Evolutionary conservation across 371 early-diverging fungal species (phyloP).

Genomic region (Mucor piriformis): DNA sequence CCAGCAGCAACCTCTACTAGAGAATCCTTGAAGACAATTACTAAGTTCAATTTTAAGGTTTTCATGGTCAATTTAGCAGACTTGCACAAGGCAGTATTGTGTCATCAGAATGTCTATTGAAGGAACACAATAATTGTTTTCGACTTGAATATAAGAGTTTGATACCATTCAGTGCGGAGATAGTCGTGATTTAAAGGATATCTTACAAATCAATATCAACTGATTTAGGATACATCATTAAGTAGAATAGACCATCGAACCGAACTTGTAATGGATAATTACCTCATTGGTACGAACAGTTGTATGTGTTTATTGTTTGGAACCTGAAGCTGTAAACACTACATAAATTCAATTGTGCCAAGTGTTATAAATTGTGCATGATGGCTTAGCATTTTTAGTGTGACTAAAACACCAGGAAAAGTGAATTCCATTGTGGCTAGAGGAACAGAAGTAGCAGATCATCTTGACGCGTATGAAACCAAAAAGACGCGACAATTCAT

Average conservation of each 20-base stretch:
- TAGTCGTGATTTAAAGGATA: too few relatives aligned
- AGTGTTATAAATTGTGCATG: constrained; percentile 43
- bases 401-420: constrained; percentile 35
- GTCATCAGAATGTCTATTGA: constrained; percentile 50
- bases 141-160: too few relatives aligned
- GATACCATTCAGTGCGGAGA: too few relatives aligned
- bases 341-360: constrained; percentile 39
- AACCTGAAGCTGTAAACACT: constrained; percentile 47
- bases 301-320: constrained; percentile 45
- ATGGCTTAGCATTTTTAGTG: constrained; percentile 36
- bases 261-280: constrained; percentile 45
- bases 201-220: too few relatives aligned
- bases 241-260: constrained; percentile 47
- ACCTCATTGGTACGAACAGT: constrained; percentile 46
- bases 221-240: too few relatives aligned
- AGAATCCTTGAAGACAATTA: constrained; percentile 49
- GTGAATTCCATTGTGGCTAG: constrained; percentile 49
- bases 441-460: constrained; percentile 49
- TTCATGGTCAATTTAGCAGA: constrained; percentile 44
- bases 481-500: constrained; percentile 44
- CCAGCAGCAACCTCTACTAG: constrained; percentile 45
- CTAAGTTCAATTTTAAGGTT: constrained; percentile 47
- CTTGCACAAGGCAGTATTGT: constrained; percentile 49
- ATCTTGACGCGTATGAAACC: constrained; percentile 40
- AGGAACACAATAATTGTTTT: constrained; percentile 50